Evolutionary conservation across 371 early-diverging fungal genomes (phyloP), one percentile per base, ranked within the genome.

Genomic region (Cokeromyces recurvatus): DNA sequence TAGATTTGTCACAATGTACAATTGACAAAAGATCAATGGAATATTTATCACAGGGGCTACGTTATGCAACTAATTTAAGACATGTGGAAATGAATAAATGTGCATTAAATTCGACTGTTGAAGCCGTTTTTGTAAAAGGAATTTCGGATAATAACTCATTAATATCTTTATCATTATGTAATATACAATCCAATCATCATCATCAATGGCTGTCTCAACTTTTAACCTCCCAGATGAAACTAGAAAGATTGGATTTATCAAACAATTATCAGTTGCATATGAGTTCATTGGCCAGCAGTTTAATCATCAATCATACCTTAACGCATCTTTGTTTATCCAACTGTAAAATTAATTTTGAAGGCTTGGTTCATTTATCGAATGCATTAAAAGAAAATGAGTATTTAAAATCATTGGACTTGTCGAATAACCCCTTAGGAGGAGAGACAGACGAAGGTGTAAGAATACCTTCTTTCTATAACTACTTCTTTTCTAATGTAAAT

Each of bases 21-120:
- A 56, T 59, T 27, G 89, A 88, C 46, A 74, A 71, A 40, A 69
- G 68, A 32, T 70, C 79, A 6, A 48, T 77, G 27, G 65, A 75
- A 10, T 85, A 77, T 46, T 46, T 88, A 10, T 62, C 76, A 4
- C 82, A 81, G 48, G 82, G 81, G 0, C 48, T 86, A 19, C 41
- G 49, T n/a, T 19, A 53, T 38, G 71, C 76, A 7, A 52, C 23
- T 17, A 12, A 69, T 64, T 38, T 53, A 8, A 29, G 11, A 29
- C 29, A 29, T 29, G 29, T 29, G n/a, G n/a, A 27, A 5, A 27
- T 88, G 51, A 81, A 86, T 53, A 62, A 71, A 5, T 85, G 85
- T 47, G 62, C 67, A 12, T 46, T 85, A 21, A 74, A 72, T 21
- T 66, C 77, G 2, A 49, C 66, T 20, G 43, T 39, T 15, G 54